Evolutionary conservation across 1,139 yeast genomes (phyloP).

Genomic region (Geotrichum carabidarum): DNA sequence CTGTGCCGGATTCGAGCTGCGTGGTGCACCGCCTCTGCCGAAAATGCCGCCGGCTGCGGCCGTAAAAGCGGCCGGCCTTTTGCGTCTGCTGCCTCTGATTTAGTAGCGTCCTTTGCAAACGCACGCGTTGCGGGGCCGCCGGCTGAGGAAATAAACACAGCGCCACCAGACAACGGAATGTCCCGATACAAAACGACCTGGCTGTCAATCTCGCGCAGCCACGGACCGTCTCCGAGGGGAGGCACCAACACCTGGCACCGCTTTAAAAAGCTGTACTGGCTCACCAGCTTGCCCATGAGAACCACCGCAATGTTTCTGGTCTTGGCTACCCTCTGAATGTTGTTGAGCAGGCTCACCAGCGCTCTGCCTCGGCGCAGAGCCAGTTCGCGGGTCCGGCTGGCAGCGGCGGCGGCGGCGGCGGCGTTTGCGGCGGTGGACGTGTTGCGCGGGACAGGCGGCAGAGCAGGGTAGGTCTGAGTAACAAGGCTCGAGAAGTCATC

Average conservation of each 20-base stretch:
- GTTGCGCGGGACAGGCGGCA: not conserved
- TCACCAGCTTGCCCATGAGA: not conserved
- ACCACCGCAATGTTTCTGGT: not conserved
- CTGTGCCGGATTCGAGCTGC: slow-evolving; percentile 5
- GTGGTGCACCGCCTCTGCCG: not conserved
- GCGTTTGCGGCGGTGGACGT: no score
- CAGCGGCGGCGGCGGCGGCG: not conserved
- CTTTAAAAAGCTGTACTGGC: slow-evolving; percentile 6
- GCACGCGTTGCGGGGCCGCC: not conserved
- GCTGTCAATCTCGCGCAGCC: slow-evolving; percentile 19
- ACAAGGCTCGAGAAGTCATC: slow-evolving; percentile 11
- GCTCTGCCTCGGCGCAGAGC: slow-evolving; percentile 4
- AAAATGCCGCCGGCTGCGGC: not conserved
- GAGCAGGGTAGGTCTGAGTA: not conserved
- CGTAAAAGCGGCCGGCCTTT: not conserved
- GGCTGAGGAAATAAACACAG: not conserved
- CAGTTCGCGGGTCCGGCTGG: not conserved
- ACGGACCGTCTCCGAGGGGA: slow-evolving; percentile 22
- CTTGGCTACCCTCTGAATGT: not conserved
- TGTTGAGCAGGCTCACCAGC: not conserved
- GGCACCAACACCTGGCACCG: slow-evolving; percentile 18
- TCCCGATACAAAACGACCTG: slow-evolving; percentile 22
- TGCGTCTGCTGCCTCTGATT: not conserved
- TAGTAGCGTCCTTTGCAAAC: not conserved
- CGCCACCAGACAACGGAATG: slow-evolving; percentile 1